Evolutionary conservation across 148 eudicot species (phyloP), one percentile per base, ranked within the genome.

Genomic region (Amaranthus cruentus): DNA sequence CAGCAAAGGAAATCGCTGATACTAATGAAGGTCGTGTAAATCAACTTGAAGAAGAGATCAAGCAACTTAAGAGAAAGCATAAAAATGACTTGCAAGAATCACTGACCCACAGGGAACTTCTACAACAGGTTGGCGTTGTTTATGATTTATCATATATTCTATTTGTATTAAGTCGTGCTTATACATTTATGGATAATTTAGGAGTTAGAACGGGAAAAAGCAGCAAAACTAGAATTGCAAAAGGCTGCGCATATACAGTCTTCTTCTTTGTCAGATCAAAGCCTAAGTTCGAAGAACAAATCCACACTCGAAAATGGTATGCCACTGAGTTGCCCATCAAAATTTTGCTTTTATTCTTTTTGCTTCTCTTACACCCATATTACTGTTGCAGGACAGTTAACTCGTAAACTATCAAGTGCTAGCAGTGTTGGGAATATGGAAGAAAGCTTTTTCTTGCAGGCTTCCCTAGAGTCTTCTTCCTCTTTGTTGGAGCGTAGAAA

Each of bases 401-500:
- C 79, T 18, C 97, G 92, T 62, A 91, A 84, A 84, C 88, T 90
- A 73, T 89, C 97, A 73, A 89, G 88, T 86, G 88, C 93, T 73
- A 88, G 97, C 81, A 91, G 96, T 81, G 81, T 91, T 63, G 81
- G 87, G 69, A 88, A 91, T 76, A 84, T 90, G 85, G 97, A 91
- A 81, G 97, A 94, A 79, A 94, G 97, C 80, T 91, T 84, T 81
- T 91, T 86, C 80, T 85, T 91, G 88, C 97, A 94, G 78, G 91
- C 96, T 68, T 89, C 96, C 75, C 82, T 89, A 48, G 97, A 86
- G 71, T 85, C 95, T 43, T 86, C 98, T 73, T 91, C 85, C 66
- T 79, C 60, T 80, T 80, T 77, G 43, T 82, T 87, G 63, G 98
- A 91, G 67, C 78, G 87, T 79, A 88, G 96, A 78, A 88, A 81